Percentiles rank a stretch among this genome's conserved stretches.
Conservation (phyloP, 2,329 filamentous ascomycete species). For the Passalora sequoiae region DNA sequence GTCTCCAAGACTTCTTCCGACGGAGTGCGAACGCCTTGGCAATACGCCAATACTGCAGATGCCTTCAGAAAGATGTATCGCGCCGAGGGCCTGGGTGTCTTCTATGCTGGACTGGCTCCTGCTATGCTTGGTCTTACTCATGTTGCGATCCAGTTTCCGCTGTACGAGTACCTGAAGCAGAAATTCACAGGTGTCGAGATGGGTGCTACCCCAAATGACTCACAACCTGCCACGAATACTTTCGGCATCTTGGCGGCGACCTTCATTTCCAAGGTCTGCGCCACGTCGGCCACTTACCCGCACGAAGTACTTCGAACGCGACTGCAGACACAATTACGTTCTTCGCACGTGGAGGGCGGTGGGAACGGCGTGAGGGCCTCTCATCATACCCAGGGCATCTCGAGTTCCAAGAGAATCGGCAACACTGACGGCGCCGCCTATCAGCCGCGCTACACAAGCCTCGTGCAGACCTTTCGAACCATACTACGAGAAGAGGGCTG, state of each 20-base stretch:
- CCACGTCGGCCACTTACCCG: constrained; percentile 91
- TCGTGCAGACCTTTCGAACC: constrained; percentile 73
- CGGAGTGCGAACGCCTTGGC: constrained; percentile 67
- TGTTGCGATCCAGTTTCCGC: constrained; percentile 93
- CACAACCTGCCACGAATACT: constrained; percentile 58
- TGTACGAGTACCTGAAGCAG: constrained; percentile 90
- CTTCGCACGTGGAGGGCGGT: constrained; percentile 44
- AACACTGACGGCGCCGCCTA: constrained; percentile 52
- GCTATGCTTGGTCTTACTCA: constrained; percentile 88
- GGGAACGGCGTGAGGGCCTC: constrained; percentile 48
- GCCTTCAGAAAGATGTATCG: constrained; percentile 94
- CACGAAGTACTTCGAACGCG: constrained; percentile 94
- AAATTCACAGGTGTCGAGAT: constrained; percentile 85
- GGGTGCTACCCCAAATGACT: constrained; percentile 59
- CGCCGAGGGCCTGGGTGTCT: constrained; percentile 79
- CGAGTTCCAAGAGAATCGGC: constrained; percentile 32
- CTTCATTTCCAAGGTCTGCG: constrained; percentile 88
- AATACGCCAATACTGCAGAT: constrained; percentile 84
- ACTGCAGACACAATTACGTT: constrained; percentile 85
- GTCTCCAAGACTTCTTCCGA: constrained; percentile 55
- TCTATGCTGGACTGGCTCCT: constrained; percentile 91
- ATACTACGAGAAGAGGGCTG: constrained; percentile 90
- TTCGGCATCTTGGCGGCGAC: constrained; percentile 80
- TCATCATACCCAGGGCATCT: constrained; percentile 31
- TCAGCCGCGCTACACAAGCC: constrained; percentile 63